Evolutionary conservation across 495 filamentous ascomycete genomes (phyloP).

Genomic region (Parmelia sp.): DNA sequence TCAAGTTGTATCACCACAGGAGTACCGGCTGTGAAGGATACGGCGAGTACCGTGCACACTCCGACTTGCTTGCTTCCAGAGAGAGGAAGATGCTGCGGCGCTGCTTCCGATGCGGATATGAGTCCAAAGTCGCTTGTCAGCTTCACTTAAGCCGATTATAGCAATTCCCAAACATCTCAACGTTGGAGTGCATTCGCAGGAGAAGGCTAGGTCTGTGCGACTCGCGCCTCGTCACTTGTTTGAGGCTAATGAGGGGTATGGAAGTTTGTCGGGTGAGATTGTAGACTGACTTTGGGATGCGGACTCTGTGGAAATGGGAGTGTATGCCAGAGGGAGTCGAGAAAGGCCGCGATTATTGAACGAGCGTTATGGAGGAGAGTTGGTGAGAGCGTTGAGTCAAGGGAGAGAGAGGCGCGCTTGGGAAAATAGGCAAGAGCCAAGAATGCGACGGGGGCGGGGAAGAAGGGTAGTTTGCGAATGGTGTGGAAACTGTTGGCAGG

Average conservation of each 20-base stretch:
- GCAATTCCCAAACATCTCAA: background rate
- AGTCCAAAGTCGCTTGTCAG: background rate
- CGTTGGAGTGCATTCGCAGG: background rate
- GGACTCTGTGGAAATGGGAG: background rate
- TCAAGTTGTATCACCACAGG: background rate
- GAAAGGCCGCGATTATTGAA: background rate
- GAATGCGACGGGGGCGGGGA: constrained; percentile 27
- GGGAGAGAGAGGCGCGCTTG: constrained; percentile 26
- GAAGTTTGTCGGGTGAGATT: background rate
- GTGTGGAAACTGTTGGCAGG: constrained; percentile 19
- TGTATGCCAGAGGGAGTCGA: background rate
- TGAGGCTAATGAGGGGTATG: background rate
- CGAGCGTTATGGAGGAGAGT: constrained; percentile 11
- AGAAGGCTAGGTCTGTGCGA: constrained; percentile 8
- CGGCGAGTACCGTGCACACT: background rate
- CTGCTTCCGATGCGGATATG: background rate
- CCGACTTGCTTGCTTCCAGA: background rate
- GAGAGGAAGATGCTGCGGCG: background rate
- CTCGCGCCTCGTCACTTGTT: constrained; percentile 4
- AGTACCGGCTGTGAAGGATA: background rate
- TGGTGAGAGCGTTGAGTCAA: constrained; percentile 14
- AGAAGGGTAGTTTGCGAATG: constrained; percentile 13
- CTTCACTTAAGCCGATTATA: constrained; percentile 5
- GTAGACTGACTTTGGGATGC: background rate
- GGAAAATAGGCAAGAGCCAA: constrained; percentile 8